These are phyloP conservation scores for Ophiostoma triangulosporum DNA, from an alignment of 2,329 filamentous ascomycete genomes.

Conservation along the genomic window DNA sequence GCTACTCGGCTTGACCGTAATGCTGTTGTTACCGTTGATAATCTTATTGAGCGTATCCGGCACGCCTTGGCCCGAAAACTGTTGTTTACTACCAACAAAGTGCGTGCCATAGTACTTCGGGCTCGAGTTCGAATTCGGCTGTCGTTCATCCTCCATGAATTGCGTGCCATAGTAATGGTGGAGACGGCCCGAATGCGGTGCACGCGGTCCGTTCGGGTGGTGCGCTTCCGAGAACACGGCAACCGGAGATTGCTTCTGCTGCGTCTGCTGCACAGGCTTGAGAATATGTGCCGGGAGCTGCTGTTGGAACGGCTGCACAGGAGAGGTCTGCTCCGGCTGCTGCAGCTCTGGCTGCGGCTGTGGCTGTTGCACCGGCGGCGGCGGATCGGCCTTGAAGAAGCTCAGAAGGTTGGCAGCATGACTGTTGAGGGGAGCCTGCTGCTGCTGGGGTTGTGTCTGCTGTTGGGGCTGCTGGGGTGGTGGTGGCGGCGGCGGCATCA, in stretches of 20 bases:
- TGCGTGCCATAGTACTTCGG: background rate
- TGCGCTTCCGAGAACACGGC: background rate
- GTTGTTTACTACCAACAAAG: background rate
- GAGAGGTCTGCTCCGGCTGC: background rate
- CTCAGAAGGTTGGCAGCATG: conserved; percentile 24
- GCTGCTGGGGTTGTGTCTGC: conserved; percentile 8
- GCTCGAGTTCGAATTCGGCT: too few species aligned
- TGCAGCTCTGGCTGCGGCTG: conserved; percentile 9
- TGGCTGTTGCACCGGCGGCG: conserved; percentile 1
- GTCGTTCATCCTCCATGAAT: background rate
- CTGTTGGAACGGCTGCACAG: background rate
- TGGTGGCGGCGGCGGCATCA: conserved; percentile 12
- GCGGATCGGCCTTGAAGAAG: conserved; percentile 24
- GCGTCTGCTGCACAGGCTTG: background rate
- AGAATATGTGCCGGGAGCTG: background rate
- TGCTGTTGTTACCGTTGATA: background rate
- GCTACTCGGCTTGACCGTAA: background rate
- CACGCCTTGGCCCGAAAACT: background rate
- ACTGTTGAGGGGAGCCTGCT: conserved; percentile 18
- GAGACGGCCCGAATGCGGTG: background rate
- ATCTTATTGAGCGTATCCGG: background rate
- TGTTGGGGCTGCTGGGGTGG: conserved; percentile 15
- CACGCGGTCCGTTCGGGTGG: background rate
- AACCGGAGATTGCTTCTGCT: background rate
- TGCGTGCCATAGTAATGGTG: background rate